phyloP scores from a whole-genome alignment of 768 basidiomycete genomes.

The Russula olivacea region DNA sequence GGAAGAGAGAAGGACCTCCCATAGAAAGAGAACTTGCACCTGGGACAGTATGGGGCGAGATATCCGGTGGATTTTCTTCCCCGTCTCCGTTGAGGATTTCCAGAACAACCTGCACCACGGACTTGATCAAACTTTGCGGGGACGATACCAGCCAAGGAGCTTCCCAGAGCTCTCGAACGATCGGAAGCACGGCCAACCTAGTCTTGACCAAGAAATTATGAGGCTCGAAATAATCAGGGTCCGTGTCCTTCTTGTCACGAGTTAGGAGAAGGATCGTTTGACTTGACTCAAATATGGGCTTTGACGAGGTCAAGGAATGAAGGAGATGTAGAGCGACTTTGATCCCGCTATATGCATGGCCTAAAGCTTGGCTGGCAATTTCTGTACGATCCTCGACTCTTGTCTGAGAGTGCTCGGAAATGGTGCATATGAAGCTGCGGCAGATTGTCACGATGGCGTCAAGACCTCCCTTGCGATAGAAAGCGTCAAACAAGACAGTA shows the following conservation, averaged over 20 bases:
- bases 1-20: slow-evolving; percentile 32
- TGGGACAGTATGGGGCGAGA: slow-evolving; percentile 34
- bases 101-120: slow-evolving; percentile 69
- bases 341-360: slow-evolving; percentile 72
- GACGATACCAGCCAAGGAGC: slow-evolving; percentile 74
- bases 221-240: slow-evolving; percentile 76
- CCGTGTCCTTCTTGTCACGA: slow-evolving; percentile 73
- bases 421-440: slow-evolving; percentile 46
- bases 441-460: slow-evolving; percentile 59
- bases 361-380: slow-evolving; percentile 53
- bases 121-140: slow-evolving; percentile 68
- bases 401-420: slow-evolving; percentile 47
- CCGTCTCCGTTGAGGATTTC: slow-evolving; percentile 78
- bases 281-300: slow-evolving; percentile 75
- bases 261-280: slow-evolving; percentile 71
- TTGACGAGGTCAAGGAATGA: slow-evolving; percentile 68
- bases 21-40: slow-evolving; percentile 32
- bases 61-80: slow-evolving; percentile 52
- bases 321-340: slow-evolving; percentile 78
- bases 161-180: slow-evolving; percentile 69
- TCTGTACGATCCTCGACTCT: slow-evolving; percentile 54
- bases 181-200: slow-evolving; percentile 62
- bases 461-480: slow-evolving; percentile 67
- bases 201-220: slow-evolving; percentile 82
- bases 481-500: slow-evolving; percentile 72